These are phyloP conservation scores for Camellia lanceoleosa DNA, from an alignment of 148 eudicot genomes.

Conservation along the genomic window DNA sequence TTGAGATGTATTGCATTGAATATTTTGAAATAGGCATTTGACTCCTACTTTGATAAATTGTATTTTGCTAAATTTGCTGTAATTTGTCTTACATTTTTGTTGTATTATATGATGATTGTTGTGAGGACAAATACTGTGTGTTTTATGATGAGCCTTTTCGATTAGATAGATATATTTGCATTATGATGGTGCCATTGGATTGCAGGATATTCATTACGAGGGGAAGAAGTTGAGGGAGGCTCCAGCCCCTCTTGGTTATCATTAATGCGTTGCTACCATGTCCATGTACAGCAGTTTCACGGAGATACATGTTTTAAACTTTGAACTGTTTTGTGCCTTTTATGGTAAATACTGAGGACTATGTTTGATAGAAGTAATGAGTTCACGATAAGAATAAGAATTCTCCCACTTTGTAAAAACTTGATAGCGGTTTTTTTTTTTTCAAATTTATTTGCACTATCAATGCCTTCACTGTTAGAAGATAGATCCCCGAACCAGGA, in stretches of 20 bases:
- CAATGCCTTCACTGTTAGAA: no score
- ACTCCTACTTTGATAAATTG: neutral
- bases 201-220: slow-evolving; percentile 78
- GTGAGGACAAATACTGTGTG: no score
- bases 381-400: no score
- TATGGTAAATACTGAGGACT: no score
- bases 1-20: neutral
- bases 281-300: no score
- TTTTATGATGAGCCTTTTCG: neutral
- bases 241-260: slow-evolving; percentile 83
- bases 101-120: neutral
- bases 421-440: no score
- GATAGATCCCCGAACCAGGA: no score
- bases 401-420: no score
- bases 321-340: no score
- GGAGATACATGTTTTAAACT: no score
- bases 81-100: neutral
- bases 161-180: neutral
- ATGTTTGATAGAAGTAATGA: no score
- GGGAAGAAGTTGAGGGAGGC: slow-evolving; percentile 70
- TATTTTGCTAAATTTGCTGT: neutral
- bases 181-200: neutral
- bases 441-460: no score
- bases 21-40: neutral
- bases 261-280: slow-evolving; percentile 23